These are phyloP conservation scores for Aspergillus alliaceus DNA, from an alignment of 2,329 filamentous ascomycete genomes.

Conservation along the genomic window DNA sequence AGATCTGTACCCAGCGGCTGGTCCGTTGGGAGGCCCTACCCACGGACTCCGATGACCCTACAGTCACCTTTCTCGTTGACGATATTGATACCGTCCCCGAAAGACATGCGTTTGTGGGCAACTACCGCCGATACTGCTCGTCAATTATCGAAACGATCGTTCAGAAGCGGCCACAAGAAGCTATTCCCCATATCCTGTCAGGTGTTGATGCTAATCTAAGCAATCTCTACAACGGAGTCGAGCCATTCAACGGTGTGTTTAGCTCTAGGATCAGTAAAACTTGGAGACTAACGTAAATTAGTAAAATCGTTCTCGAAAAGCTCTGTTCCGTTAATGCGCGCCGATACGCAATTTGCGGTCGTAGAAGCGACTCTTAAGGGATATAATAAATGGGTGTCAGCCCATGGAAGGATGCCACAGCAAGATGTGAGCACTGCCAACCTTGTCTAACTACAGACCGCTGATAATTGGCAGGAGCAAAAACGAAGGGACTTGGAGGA, in stretches of 20 bases:
- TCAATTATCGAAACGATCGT: slow-evolving; percentile 87
- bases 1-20: slow-evolving; percentile 78
- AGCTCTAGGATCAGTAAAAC: neutral
- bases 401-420: slow-evolving; percentile 53
- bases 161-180: slow-evolving; percentile 76
- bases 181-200: slow-evolving; percentile 81
- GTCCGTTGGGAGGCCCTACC: slow-evolving; percentile 86
- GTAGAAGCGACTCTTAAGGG: slow-evolving; percentile 87
- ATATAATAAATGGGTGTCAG: slow-evolving; percentile 74
- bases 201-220: slow-evolving; percentile 73
- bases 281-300: slow-evolving; percentile 9
- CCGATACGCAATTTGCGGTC: slow-evolving; percentile 87
- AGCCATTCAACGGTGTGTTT: slow-evolving; percentile 64
- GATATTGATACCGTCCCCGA: slow-evolving; percentile 95
- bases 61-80: slow-evolving; percentile 79
- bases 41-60: slow-evolving; percentile 76
- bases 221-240: slow-evolving; percentile 70
- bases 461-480: slow-evolving; percentile 32
- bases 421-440: slow-evolving; percentile 41
- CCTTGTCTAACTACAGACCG: neutral
- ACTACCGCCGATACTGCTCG: slow-evolving; percentile 88
- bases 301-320: slow-evolving; percentile 41
- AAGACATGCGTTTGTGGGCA: slow-evolving; percentile 89
- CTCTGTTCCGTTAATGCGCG: slow-evolving; percentile 57
- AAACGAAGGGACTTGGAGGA: slow-evolving; percentile 39